Percentiles rank a stretch among this genome's conserved stretches.
Conservation (phyloP, 129 eudicot species). For the Oenanthe sinensis region DNA sequence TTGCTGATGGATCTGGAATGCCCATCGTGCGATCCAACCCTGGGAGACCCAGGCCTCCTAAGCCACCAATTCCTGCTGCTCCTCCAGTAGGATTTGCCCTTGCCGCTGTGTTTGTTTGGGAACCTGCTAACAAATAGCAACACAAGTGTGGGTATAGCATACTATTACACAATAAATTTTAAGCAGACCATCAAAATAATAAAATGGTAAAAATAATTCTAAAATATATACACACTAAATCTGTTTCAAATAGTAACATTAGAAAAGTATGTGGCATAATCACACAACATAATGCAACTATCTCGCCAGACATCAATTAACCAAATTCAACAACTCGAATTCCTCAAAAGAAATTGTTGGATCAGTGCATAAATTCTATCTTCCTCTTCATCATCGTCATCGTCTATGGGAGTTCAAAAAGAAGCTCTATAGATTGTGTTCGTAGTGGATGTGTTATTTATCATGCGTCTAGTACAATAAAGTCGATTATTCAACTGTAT, state of each 20-base stretch:
- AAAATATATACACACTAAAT: background rate
- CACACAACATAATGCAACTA: no score
- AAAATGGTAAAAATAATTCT: no score
- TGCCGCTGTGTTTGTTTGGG: constrained; percentile 50
- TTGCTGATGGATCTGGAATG: constrained; percentile 44
- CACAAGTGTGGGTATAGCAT: background rate
- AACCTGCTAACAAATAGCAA: constrained; percentile 18
- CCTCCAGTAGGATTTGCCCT: constrained; percentile 46
- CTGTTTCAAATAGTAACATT: background rate
- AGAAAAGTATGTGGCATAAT: background rate
- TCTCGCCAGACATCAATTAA: background rate
- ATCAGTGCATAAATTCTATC: background rate
- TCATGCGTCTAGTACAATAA: background rate
- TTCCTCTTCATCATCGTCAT: background rate
- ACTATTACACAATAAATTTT: background rate
- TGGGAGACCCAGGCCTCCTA: constrained; percentile 77
- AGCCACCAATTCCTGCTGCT: constrained; percentile 50
- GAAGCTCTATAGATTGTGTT: background rate
- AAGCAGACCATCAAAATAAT: background rate
- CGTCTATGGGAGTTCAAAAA: background rate
- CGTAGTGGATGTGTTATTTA: background rate
- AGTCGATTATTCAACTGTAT: background rate
- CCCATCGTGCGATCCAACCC: constrained; percentile 55
- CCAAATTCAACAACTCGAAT: background rate
- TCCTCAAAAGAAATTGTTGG: background rate